Evolutionary conservation across 2,329 filamentous ascomycete species (phyloP), one percentile per base, ranked within the genome.

Genomic region (Fusarium miscanthi): DNA sequence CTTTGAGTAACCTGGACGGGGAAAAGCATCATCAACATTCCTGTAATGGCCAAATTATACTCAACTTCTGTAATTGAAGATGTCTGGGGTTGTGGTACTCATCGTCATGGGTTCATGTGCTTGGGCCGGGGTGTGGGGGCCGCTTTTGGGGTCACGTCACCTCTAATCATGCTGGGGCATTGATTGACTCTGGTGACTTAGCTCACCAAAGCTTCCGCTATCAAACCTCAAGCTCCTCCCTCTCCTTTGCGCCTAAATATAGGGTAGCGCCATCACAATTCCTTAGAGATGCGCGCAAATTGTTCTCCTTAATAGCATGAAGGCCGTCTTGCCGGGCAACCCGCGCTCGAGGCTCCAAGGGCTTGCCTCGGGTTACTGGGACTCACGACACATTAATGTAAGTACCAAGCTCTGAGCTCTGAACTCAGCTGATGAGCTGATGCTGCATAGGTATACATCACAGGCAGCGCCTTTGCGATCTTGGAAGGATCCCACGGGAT

Each of bases 401-500:
- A 84, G 89, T 72, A 48, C 56, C 38, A 42, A 43, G 46, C 35
- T 54, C 48, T 21, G 21, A 25, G 46, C 49, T 68, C 40, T 25
- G 25, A 52, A 53, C 48, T 49, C 45, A 49, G 57, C 70, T 74
- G 43, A 71, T 49, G 45, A 52, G 41, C 30, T 35, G 16, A 33
- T 48, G 56, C 42, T 67, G 59, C 53, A 37, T 78, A 97, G 94
- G 90, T 90, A 57, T 99, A 98, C 83, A 92, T 98, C 74, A 96
- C 93, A 67, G 95, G 95, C 78, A 93, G 92, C 82, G 94, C 94
- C 69, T 89, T 98, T 73, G 90, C 96, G 59, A 91, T 99, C 77
- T 90, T 98, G 75, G 88, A 90, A 78, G 92, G 90, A 56, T 89
- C 93, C 58, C 87, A 91, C 69, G 89, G 89, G 60, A 89, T 98